These are phyloP conservation scores for Aspergillus sclerotialis DNA, from an alignment of 2,329 filamentous ascomycete genomes.

Conservation along the genomic window DNA sequence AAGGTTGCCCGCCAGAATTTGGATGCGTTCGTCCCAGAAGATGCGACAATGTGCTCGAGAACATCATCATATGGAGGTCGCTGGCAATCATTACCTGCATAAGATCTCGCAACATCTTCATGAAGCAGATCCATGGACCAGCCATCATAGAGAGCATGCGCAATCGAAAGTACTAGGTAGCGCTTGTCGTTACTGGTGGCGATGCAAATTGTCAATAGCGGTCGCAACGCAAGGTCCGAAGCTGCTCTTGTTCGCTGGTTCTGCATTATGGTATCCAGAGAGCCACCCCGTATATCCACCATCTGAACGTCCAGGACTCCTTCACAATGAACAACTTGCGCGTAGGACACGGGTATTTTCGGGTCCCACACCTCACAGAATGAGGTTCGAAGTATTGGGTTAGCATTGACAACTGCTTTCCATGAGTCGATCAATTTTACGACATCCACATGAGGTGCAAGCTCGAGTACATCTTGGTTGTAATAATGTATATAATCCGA, in stretches of 20 bases:
- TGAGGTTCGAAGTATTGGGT: constrained; percentile 67
- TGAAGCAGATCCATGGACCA: constrained; percentile 74
- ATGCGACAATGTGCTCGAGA: constrained; percentile 48
- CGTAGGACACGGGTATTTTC: constrained; percentile 48
- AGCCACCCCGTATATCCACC: constrained; percentile 11
- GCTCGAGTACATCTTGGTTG: constrained; percentile 69
- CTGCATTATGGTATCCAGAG: constrained; percentile 18
- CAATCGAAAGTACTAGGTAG: constrained; percentile 61
- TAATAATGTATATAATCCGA: constrained; percentile 73
- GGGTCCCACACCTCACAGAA: constrained; percentile 63
- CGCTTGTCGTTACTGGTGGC: constrained; percentile 23
- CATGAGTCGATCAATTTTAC: constrained; percentile 55
- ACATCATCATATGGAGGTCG: constrained; percentile 48
- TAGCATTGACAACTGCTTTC: constrained; percentile 49
- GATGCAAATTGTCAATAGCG: constrained; percentile 30
- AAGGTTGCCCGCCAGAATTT: constrained; percentile 69
- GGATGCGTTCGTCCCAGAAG: constrained; percentile 41
- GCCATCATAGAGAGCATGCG: constrained; percentile 85
- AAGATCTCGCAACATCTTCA: constrained; percentile 60
- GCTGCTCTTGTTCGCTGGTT: constrained; percentile 7
- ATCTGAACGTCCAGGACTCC: constrained; percentile 27
- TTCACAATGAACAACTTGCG: constrained; percentile 44
- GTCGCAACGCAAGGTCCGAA: constrained; percentile 12
- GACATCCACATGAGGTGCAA: constrained; percentile 51
- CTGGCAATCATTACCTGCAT: constrained; percentile 38